A percentile compares a stretch with the other conserved stretches of the same genome.
These are phyloP conservation scores for Nicotiana tomentosiformis DNA, from an alignment of 257 asterid genomes.

Conservation along the genomic window DNA sequence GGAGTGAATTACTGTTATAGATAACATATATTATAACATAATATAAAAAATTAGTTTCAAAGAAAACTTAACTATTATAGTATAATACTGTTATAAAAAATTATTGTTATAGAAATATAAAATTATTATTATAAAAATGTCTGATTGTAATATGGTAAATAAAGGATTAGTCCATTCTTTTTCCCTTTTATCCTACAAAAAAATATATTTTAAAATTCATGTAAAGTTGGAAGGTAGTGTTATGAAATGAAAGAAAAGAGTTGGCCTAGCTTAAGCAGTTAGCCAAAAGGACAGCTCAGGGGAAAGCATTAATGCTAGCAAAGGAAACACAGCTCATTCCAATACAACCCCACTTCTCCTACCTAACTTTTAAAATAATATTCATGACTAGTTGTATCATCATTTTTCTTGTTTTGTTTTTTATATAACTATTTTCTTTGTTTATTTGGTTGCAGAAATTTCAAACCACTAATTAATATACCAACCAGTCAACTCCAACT, in stretches of 20 bases:
- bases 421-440: too few species aligned
- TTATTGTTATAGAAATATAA: too few species aligned
- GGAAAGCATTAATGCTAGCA: slow-evolving; percentile 2
- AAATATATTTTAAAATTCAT: too few species aligned
- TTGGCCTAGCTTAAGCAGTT: neutral
- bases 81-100: too few species aligned
- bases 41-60: too few species aligned
- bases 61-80: too few species aligned
- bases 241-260: too few species aligned
- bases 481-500: slow-evolving; percentile 4
- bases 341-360: slow-evolving; percentile 7
- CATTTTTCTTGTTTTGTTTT: neutral
- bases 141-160: too few species aligned
- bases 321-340: slow-evolving; percentile 9
- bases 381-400: neutral
- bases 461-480: neutral
- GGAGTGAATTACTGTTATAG: too few species aligned
- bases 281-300: neutral
- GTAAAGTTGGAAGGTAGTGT: too few species aligned
- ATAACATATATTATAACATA: too few species aligned
- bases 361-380: neutral
- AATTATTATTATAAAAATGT: too few species aligned
- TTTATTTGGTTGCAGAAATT: neutral
- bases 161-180: neutral
- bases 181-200: neutral